phyloP scores from a whole-genome alignment of 345 rosid genomes.

The Salix arbutifolia region DNA sequence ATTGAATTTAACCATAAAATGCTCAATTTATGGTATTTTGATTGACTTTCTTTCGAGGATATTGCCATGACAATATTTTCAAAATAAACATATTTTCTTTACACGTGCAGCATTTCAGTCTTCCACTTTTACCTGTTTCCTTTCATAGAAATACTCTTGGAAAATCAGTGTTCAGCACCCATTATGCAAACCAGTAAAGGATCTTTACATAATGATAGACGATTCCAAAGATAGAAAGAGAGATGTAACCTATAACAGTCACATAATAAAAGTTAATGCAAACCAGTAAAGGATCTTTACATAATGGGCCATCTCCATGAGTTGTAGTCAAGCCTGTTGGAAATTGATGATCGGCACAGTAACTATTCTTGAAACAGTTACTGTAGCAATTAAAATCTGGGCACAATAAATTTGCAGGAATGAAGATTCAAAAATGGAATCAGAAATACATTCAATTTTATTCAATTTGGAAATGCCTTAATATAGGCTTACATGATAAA shows the following conservation, averaged over 20 bases:
- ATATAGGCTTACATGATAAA: too few relatives aligned
- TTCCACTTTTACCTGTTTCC: constrained; percentile 22
- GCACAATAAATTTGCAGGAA: too few relatives aligned
- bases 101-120: constrained; percentile 33
- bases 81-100: constrained; percentile 14
- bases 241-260: constrained; percentile 5
- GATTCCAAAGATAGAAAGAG: not conserved
- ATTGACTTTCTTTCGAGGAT: too few relatives aligned
- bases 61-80: not conserved
- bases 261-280: not conserved
- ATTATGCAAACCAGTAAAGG: not conserved
- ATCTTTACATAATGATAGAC: not conserved
- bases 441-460: too few relatives aligned
- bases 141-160: not conserved
- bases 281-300: not conserved
- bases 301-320: not conserved
- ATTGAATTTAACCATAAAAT: too few relatives aligned
- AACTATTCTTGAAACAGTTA: too few relatives aligned
- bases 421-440: too few relatives aligned
- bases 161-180: constrained; percentile 2
- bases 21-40: too few relatives aligned
- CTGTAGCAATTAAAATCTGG: too few relatives aligned
- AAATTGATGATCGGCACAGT: too few relatives aligned
- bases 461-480: too few relatives aligned
- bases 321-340: too few relatives aligned